Evolutionary conservation across 164 flowering plant genomes (phyloP).

Genomic region (Liriodendron chinense): DNA sequence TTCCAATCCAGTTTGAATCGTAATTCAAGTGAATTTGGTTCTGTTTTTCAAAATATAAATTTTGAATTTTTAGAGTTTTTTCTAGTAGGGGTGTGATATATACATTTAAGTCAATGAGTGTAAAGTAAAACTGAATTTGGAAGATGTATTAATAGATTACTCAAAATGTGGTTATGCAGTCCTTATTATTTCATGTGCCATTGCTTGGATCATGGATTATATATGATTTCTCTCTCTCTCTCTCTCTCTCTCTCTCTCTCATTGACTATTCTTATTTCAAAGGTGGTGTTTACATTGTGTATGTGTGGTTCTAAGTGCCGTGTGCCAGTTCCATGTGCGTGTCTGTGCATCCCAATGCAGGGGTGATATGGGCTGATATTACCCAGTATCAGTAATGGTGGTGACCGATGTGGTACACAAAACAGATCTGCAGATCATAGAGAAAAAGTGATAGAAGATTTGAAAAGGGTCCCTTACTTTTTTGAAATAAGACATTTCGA

Average conservation of each 20-base stretch:
- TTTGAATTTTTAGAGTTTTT: not conserved
- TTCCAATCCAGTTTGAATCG: conserved; percentile 54
- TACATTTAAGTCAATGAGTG: conserved; percentile 6
- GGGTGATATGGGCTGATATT: not conserved
- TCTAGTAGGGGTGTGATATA: conserved; percentile 5
- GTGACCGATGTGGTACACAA: too few relatives aligned
- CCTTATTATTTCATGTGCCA: not conserved
- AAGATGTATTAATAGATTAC: not conserved
- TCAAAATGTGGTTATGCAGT: not conserved
- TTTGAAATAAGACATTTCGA: not conserved
- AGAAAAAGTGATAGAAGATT: too few relatives aligned
- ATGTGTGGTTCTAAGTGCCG: not conserved
- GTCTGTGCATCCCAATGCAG: not conserved
- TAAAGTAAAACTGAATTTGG: conserved; percentile 9
- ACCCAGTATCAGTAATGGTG: too few relatives aligned
- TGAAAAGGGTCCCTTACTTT: not conserved
- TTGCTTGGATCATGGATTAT: not conserved
- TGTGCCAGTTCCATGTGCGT: not conserved
- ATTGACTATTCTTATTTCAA: not conserved
- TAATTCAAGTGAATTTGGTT: conserved; percentile 4
- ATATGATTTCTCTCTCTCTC: too few relatives aligned
- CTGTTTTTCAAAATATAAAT: conserved; percentile 2
- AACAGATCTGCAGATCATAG: too few relatives aligned
- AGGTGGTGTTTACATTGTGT: not conserved
- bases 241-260: not conserved